Evolutionary conservation across 805 yeast species (phyloP).

Genomic region (Pichia ethanolica): DNA sequence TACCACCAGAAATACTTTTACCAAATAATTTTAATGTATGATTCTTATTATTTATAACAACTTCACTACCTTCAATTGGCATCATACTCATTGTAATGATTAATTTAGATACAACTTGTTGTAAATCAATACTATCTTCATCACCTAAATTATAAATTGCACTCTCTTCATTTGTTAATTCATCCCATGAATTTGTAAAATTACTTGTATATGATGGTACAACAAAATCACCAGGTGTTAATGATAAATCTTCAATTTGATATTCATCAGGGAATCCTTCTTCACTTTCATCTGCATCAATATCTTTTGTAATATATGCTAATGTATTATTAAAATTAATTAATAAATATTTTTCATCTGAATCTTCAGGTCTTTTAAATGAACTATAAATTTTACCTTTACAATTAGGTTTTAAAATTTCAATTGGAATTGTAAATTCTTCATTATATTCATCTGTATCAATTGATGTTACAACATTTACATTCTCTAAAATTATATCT

Average conservation of each 20-base stretch:
- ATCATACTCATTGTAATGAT: conserved; percentile 48
- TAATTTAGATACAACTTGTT: conserved; percentile 52
- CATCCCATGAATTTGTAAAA: conserved; percentile 69
- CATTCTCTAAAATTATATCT: conserved; percentile 69
- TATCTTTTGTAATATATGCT: conserved; percentile 70
- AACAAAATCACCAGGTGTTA: conserved; percentile 76
- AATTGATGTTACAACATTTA: conserved; percentile 61
- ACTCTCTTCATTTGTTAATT: conserved; percentile 51
- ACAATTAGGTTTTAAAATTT: conserved; percentile 60
- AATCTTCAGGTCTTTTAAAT: conserved; percentile 48
- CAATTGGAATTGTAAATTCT: conserved; percentile 69
- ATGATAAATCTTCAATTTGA: conserved; percentile 71
- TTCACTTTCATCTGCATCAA: conserved; percentile 61
- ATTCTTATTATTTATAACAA: conserved; percentile 46
- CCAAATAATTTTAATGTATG: conserved; percentile 82
- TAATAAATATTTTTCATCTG: conserved; percentile 17
- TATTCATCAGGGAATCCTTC: conserved; percentile 93
- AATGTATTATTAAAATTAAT: conserved; percentile 56
- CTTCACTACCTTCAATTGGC: conserved; percentile 70
- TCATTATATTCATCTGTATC: conserved; percentile 53
- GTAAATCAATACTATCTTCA: conserved; percentile 33
- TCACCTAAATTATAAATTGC: conserved; percentile 61
- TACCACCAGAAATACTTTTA: conserved; percentile 53
- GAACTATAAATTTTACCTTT: conserved; percentile 76
- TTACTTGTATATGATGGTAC: conserved; percentile 70